A percentile compares a stretch with the other conserved stretches of the same genome.
phyloP scores from a whole-genome alignment of 305 asterid genomes.

The Solanum hybrid region DNA sequence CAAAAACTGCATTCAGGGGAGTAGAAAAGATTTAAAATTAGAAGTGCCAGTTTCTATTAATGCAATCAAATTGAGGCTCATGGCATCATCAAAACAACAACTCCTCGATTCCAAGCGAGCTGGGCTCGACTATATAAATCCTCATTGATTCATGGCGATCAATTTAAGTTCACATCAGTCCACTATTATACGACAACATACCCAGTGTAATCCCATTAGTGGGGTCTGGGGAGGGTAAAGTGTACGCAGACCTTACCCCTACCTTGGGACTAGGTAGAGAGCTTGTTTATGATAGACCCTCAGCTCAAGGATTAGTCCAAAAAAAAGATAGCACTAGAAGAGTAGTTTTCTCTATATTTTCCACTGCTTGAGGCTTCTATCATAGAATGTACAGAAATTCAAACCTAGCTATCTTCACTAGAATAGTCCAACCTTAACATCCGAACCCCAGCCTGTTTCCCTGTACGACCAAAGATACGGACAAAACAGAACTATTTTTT shows the following conservation, averaged over 20 bases:
- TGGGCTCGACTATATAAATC: not conserved
- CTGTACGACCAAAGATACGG: not conserved
- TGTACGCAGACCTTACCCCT: not conserved
- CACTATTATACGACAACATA: not conserved
- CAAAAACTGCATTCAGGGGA: constrained; percentile 48
- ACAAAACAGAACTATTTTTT: not conserved
- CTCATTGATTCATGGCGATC: not conserved
- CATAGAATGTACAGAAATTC: not conserved
- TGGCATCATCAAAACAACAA: not conserved
- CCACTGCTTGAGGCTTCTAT: not conserved
- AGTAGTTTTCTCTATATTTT: not conserved
- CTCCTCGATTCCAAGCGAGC: not conserved
- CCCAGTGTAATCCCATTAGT: not conserved
- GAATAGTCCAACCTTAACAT: not conserved
- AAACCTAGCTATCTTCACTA: not conserved
- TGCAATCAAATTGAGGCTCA: not conserved
- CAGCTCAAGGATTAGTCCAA: not conserved
- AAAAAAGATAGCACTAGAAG: not conserved
- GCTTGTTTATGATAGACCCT: not conserved
- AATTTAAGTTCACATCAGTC: not conserved
- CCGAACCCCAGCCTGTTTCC: not conserved
- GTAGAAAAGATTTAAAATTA: not conserved
- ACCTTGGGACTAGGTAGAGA: not conserved
- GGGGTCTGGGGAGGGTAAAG: not conserved
- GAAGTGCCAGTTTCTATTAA: not conserved